Base-by-base conservation (phyloP, 75 land plant species). In the Picea glauca region DNA sequence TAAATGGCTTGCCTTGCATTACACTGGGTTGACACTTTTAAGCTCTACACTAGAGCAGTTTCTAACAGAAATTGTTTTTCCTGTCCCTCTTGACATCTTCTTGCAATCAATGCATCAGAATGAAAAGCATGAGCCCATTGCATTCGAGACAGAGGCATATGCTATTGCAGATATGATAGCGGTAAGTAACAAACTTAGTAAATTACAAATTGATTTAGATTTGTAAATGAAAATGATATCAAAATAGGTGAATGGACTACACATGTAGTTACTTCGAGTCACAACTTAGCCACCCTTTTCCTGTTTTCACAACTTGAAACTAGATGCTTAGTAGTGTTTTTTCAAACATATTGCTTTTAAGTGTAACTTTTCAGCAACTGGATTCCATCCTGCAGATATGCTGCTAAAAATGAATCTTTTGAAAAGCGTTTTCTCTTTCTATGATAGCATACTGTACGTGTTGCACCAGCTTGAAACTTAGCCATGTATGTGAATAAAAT, bases 81-180 rank as follows among this genome's bases (percentile, higher is more conserved):
- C 57, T 14, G 2, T 31, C 40, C 77, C 26, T 63, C 56, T 33
- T 61, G 62, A n/a, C 76, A 17, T 62, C 20, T 60, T 33, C 13
- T 31, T 77, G 43, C 50, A 17, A 70, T 83, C 58, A 58, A 74
- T 21, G 33, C 58, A 79, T 31, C 85, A 96, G 93, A 88, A 94
- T 83, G 91, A 91, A 64, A 89, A 87, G 77, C 85, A 80, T 82
- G 95, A 94, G 87, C 84, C 84, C 77, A 88, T 94, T 81, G 93
- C 98, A 59, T 88, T 92, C 65, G 99, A 96, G 82, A 92, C 95
- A 31, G 98, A 96, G 60, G 99, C 99, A 62, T 96, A 89, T 84
- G 98, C 95, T 5, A 94, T 96, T 83, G 99, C 95, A 76, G 95
- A 96, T 75, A 80, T 81, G 23, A 91, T 96, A 79, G 79, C 88